A percentile compares a stretch with the other conserved stretches of the same genome.
Conservation (phyloP, 495 filamentous ascomycete genomes). For the Lophiotrema nucula region DNA sequence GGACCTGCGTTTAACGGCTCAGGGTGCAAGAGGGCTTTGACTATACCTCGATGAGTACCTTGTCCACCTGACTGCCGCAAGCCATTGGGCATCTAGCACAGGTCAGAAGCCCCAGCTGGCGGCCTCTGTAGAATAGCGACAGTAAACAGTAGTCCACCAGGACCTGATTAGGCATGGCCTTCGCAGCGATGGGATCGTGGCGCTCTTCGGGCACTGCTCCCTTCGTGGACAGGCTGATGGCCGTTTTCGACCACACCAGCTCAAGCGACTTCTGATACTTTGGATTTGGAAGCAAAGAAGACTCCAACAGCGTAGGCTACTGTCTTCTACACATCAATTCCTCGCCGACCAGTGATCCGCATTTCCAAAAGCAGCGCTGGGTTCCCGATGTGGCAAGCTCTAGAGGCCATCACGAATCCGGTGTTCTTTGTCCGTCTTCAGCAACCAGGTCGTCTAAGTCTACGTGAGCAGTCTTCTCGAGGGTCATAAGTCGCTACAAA, state of each 20-base stretch:
- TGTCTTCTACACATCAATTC: neutral
- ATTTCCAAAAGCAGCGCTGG: conserved; percentile 30
- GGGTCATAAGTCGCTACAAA: conserved; percentile 34
- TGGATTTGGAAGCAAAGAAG: neutral
- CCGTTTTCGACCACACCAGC: conserved; percentile 28
- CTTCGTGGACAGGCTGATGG: conserved; percentile 11
- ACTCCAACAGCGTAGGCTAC: conserved; percentile 5
- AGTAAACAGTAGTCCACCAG: no score
- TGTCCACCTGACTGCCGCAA: conserved; percentile 16
- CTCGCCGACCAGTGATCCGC: neutral
- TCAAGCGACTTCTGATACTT: conserved; percentile 17
- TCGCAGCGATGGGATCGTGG: conserved; percentile 15
- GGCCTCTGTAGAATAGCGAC: no score
- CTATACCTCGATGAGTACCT: conserved; percentile 7
- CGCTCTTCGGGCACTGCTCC: conserved; percentile 4
- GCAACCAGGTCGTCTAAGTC: conserved; percentile 21
- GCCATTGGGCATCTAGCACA: conserved; percentile 15
- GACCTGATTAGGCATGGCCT: conserved; percentile 13
- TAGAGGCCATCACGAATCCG: conserved; percentile 35
- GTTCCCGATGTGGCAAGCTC: conserved; percentile 28
- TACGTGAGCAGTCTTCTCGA: conserved; percentile 36
- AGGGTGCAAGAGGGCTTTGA: conserved; percentile 1
- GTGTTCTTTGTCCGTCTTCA: conserved; percentile 38
- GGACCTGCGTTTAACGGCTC: conserved; percentile 9
- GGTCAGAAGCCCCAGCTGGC: conserved; percentile 19